These are phyloP conservation scores for Akanthomyces uredinophilus DNA, from an alignment of 2,329 filamentous ascomycete species.

Conservation along the genomic window DNA sequence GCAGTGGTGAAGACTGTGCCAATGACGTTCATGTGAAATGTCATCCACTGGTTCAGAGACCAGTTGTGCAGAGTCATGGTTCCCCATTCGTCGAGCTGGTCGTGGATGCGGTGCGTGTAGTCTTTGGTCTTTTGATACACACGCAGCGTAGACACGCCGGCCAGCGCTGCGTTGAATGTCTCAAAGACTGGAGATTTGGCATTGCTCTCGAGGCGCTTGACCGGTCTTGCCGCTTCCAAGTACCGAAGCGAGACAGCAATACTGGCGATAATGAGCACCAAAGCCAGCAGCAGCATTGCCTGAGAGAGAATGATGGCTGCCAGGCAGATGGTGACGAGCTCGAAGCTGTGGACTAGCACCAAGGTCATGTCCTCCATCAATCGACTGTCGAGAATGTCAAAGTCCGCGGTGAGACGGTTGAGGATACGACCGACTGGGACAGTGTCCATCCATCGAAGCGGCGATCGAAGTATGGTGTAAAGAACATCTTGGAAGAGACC, in stretches of 20 bases:
- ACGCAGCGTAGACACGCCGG: conserved; percentile 71
- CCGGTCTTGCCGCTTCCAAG: conserved; percentile 63
- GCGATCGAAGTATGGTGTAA: conserved; percentile 64
- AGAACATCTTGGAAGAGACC: conserved; percentile 62
- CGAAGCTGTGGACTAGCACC: conserved; percentile 53
- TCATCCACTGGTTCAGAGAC: conserved; percentile 73
- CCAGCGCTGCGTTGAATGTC: conserved; percentile 67
- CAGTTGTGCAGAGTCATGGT: conserved; percentile 62
- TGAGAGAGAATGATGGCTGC: conserved; percentile 56
- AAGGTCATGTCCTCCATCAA: conserved; percentile 59
- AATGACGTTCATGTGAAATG: conserved; percentile 65
- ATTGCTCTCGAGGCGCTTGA: conserved; percentile 72
- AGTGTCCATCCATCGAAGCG: conserved; percentile 73
- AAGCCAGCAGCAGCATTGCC: conserved; percentile 57
- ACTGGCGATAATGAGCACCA: conserved; percentile 52
- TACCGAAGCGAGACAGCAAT: conserved; percentile 55
- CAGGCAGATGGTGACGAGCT: conserved; percentile 60
- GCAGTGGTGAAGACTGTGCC: conserved; percentile 63
- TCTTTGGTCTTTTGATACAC: conserved; percentile 63
- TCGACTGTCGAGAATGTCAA: conserved; percentile 65
- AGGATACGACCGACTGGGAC: conserved; percentile 71
- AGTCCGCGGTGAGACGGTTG: conserved; percentile 75
- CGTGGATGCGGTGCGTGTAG: conserved; percentile 66
- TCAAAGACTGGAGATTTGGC: conserved; percentile 76
- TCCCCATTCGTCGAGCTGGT: conserved; percentile 63